Evolutionary conservation across 1,139 yeast genomes (phyloP).

Genomic region (Kluyveromyces sp.): DNA sequence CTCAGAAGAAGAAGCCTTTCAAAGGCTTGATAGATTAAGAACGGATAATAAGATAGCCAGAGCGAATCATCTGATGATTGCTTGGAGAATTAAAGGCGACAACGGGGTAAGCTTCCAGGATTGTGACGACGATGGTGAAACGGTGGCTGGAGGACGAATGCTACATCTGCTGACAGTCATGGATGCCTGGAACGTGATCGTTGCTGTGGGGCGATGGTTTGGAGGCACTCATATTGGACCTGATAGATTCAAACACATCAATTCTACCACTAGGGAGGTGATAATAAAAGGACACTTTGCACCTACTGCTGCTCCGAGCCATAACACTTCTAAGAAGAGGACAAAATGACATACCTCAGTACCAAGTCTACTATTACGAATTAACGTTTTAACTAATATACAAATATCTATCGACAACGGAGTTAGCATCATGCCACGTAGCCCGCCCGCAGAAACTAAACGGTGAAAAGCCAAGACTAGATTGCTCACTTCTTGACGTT

Average conservation of each 20-base stretch:
- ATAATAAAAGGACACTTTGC: conserved; percentile 55
- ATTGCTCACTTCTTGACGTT: too few species aligned
- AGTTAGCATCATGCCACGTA: too few species aligned
- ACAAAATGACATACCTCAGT: background rate
- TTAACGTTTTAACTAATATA: background rate
- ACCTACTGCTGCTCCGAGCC: background rate
- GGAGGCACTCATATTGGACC: conserved; percentile 93
- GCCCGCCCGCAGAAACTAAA: too few species aligned
- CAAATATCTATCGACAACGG: background rate
- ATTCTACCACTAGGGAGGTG: conserved; percentile 81
- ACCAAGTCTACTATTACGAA: too few species aligned
- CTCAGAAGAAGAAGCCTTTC: conserved; percentile 59
- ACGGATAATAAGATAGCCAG: conserved; percentile 59
- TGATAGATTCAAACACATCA: conserved; percentile 89
- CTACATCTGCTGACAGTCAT: conserved; percentile 70
- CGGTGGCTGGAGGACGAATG: conserved; percentile 91
- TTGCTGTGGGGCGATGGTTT: conserved; percentile 81
- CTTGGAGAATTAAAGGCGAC: conserved; percentile 61
- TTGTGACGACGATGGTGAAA: conserved; percentile 95
- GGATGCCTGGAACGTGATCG: conserved; percentile 83
- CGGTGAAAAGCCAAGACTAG: too few species aligned
- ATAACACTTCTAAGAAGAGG: background rate
- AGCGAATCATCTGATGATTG: conserved; percentile 76
- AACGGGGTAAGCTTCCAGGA: conserved; percentile 62
- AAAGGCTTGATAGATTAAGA: conserved; percentile 44